Conservation (phyloP, 257 asterid genomes). For the Henckelia pumila region DNA sequence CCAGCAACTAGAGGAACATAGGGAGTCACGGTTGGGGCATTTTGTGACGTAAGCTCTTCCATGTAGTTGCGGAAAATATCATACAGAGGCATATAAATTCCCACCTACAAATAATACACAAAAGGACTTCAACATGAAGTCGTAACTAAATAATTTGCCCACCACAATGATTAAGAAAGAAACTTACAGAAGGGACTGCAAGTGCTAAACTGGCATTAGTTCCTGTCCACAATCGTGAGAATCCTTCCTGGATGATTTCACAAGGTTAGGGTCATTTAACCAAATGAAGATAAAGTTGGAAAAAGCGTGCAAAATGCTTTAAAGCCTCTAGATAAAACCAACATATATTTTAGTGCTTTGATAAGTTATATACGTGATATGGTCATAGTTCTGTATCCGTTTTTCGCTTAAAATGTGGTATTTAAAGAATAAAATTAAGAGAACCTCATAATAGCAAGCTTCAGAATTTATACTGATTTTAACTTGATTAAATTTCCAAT, state of each 20-base stretch:
- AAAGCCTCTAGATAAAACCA: neutral
- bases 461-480: neutral
- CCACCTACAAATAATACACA: constrained; percentile 52
- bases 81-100: constrained; percentile 86
- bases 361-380: neutral
- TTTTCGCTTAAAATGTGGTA: neutral
- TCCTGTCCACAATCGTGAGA: constrained; percentile 86
- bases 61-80: constrained; percentile 70
- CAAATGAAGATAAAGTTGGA: neutral
- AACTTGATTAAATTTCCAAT: neutral
- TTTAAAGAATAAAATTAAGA: neutral
- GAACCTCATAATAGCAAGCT: neutral
- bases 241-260: constrained; percentile 68
- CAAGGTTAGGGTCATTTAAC: constrained; percentile 21
- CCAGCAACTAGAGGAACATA: constrained; percentile 84
- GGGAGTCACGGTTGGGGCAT: constrained; percentile 54
- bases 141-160: neutral
- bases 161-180: neutral
- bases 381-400: neutral
- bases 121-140: neutral
- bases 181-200: constrained; percentile 90
- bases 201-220: constrained; percentile 87
- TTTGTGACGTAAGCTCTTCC: constrained; percentile 54
- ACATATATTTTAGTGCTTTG: neutral
- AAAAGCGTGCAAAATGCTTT: neutral